Percentiles rank a stretch among this genome's conserved stretches.
phyloP scores from a whole-genome alignment of 2,329 filamentous ascomycete genomes.

The Arthrobotrys pseudoclavata region DNA sequence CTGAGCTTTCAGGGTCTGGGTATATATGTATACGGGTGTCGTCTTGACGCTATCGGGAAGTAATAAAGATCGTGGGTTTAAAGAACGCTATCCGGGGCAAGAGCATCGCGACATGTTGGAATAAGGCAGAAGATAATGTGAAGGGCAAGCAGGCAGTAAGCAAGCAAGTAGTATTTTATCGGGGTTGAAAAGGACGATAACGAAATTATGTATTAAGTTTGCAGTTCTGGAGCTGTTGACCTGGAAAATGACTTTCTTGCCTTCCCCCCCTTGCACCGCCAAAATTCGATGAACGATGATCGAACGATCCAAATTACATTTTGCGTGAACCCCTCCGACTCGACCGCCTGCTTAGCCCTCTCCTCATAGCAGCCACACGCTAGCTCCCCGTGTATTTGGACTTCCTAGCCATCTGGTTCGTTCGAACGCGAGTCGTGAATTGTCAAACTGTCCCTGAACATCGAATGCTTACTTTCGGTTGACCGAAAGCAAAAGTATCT shows the following conservation, averaged over 20 bases:
- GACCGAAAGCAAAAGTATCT: not conserved
- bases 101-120: conserved; percentile 23
- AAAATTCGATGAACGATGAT: conserved; percentile 10
- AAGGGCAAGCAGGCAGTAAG: not conserved
- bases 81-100: conserved; percentile 8
- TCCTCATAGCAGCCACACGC: conserved; percentile 13
- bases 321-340: not conserved
- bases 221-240: conserved; percentile 18
- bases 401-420: conserved; percentile 26
- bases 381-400: not conserved
- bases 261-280: conserved; percentile 8
- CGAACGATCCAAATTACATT: conserved; percentile 26
- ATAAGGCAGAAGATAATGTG: not conserved
- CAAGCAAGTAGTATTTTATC: not conserved
- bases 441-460: conserved; percentile 5
- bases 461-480: conserved; percentile 4
- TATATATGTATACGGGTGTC: not conserved
- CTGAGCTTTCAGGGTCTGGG: not conserved
- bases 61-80: conserved; percentile 10
- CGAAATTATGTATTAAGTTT: conserved; percentile 5
- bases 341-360: not conserved
- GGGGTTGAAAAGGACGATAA: conserved; percentile 4
- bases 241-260: conserved; percentile 19
- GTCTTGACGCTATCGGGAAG: not conserved
- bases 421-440: not conserved